These are phyloP conservation scores for Rutstroemia sp. DNA, from an alignment of 2,329 filamentous ascomycete genomes.

Conservation along the genomic window DNA sequence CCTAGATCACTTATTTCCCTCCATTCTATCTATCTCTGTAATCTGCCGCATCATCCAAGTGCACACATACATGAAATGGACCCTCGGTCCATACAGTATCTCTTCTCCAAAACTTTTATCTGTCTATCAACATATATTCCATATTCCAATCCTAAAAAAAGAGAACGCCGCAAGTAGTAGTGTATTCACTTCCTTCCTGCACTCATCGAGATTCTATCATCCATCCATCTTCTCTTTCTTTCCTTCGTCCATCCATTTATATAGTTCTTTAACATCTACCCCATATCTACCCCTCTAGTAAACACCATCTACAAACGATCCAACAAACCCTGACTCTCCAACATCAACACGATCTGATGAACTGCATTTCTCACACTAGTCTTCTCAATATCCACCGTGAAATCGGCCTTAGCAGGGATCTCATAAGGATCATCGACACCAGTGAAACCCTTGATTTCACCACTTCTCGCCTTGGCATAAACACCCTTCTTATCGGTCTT, in stretches of 20 bases:
- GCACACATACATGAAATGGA: no score
- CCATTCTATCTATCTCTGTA: no score
- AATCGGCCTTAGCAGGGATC: constrained; percentile 68
- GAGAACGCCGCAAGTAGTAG: no score
- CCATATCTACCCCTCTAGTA: neutral
- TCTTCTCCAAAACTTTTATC: neutral
- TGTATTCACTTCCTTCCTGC: neutral
- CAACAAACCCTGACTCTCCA: constrained; percentile 83
- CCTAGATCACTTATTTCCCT: no score
- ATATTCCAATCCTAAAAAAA: no score
- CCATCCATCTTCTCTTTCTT: neutral
- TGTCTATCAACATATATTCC: neutral
- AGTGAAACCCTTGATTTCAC: constrained; percentile 97
- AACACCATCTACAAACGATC: constrained; percentile 44
- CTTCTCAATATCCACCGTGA: constrained; percentile 79
- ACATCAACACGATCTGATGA: constrained; percentile 88
- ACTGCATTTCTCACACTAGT: constrained; percentile 87
- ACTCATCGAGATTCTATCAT: neutral
- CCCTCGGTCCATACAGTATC: no score
- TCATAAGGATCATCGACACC: constrained; percentile 98
- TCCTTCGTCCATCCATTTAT: neutral
- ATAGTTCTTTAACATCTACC: no score
- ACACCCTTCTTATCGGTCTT: constrained; percentile 91
- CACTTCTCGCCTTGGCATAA: constrained; percentile 74
- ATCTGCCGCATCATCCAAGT: no score